Evolutionary conservation across 2,329 filamentous ascomycete genomes (phyloP), one percentile per base, ranked within the genome.

Genomic region (Graphiopsis chlorocephala): DNA sequence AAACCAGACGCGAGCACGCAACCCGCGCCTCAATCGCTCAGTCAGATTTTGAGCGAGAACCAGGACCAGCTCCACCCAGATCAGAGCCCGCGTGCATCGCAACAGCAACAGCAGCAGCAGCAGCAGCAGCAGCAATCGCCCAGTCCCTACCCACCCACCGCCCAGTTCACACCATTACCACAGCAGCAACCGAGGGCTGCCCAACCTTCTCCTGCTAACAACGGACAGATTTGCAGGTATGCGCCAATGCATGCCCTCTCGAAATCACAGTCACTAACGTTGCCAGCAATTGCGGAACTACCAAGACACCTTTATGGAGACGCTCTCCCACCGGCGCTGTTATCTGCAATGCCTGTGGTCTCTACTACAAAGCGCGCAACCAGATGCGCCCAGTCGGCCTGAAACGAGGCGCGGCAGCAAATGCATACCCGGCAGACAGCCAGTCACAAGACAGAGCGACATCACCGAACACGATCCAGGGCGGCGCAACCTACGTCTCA

Each of bases 331-430:
- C 93, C 72, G 95, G 95, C 31, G 90, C 92, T 63, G 97, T 93
- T 29, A 98, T 99, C 66, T 99, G 95, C 80, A 99, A 99, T 79
- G 95, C 95, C 6, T 99, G 95, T 74, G 95, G 95, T 48, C 84
- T 99, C 17, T 99, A 99, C 77, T 83, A 92, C 68, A 98, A 98
- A 78, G 93, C 94, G 11, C 88, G 95, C 70, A 98, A 98, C 75
- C 90, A 94, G 67, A 88, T 92, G 71, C 88, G 95, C 59, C 95
- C 95, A 15, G 95, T 92, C 7, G 97, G 93, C 72, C 81, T 97
- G 65, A 97, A 96, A 79, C 90, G 93, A 67, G 87, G 90, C 12
- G 84, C 87, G 29, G 76, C 79, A 60, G 68, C 75, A 29, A 64
- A 72, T 3, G 26, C 48, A 28, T 55, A 62, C 48, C 25, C 60